phyloP scores from a whole-genome alignment of 805 yeast species.

The Ogataea populi-albae region DNA sequence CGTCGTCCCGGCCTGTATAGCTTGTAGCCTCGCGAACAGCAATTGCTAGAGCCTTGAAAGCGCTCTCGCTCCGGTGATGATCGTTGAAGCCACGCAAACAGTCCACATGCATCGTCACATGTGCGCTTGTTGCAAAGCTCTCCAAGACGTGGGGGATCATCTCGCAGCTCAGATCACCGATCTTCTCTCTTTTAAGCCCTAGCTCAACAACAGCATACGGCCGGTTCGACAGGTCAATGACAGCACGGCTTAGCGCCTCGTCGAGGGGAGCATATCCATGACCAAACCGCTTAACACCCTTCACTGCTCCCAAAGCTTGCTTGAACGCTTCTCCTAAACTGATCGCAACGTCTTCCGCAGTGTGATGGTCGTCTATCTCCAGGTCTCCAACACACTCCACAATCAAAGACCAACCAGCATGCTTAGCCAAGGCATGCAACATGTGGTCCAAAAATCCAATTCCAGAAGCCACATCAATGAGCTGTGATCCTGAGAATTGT shows the following conservation, averaged over 20 bases:
- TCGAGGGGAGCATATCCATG: conserved; percentile 92
- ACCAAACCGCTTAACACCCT: conserved; percentile 92
- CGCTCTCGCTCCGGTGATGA: conserved; percentile 94
- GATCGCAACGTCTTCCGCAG: conserved; percentile 93
- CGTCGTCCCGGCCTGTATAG: conserved; percentile 81
- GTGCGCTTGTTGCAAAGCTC: conserved; percentile 90
- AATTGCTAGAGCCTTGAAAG: conserved; percentile 92
- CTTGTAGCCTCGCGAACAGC: conserved; percentile 86
- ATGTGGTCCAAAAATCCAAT: conserved; percentile 95
- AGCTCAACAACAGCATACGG: conserved; percentile 89
- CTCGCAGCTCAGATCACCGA: conserved; percentile 89
- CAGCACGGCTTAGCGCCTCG: conserved; percentile 93
- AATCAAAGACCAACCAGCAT: conserved; percentile 91
- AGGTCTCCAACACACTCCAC: conserved; percentile 91
- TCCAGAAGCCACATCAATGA: conserved; percentile 82
- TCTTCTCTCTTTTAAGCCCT: conserved; percentile 86
- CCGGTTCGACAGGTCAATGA: conserved; percentile 90
- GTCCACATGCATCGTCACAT: conserved; percentile 90
- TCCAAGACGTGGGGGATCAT: conserved; percentile 98
- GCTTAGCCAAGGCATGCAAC: conserved; percentile 96
- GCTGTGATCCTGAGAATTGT: conserved; percentile 68
- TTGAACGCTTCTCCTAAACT: conserved; percentile 89
- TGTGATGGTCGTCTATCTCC: conserved; percentile 96
- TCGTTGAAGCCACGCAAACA: conserved; percentile 91
- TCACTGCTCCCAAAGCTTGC: conserved; percentile 81